These are phyloP conservation scores for Trichoderma harzianum DNA, from an alignment of 2,329 filamentous ascomycete species.

Conservation along the genomic window DNA sequence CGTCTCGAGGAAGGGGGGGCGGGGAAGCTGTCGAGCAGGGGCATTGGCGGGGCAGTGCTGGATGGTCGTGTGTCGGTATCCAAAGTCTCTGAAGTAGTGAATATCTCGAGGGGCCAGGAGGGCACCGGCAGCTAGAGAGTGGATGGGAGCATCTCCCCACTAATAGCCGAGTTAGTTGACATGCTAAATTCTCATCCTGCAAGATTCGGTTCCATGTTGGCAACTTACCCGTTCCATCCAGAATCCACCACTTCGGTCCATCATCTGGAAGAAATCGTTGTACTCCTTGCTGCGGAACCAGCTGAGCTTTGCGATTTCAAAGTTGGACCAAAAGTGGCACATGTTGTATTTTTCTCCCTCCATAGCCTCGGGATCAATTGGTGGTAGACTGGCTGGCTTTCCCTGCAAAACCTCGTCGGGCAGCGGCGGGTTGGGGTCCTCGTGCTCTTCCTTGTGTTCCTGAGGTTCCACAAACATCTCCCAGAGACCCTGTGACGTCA, in stretches of 20 bases:
- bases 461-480: conserved; percentile 92
- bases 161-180: conserved; percentile 37
- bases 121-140: conserved; percentile 90
- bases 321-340: conserved; percentile 99
- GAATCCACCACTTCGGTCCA: conserved; percentile 96
- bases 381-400: conserved; percentile 69
- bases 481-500: conserved; percentile 90
- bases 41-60: conserved; percentile 98
- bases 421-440: conserved; percentile 63
- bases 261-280: conserved; percentile 97
- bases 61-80: conserved; percentile 97
- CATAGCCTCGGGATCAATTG: conserved; percentile 90
- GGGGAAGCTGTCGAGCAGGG: conserved; percentile 77
- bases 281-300: conserved; percentile 98
- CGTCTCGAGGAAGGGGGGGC: conserved; percentile 75
- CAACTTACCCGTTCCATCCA: conserved; percentile 92
- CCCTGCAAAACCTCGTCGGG: conserved; percentile 78
- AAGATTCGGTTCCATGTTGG: neutral
- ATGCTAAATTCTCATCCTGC: neutral
- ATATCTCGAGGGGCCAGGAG: conserved; percentile 79
- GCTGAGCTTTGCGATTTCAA: conserved; percentile 90
- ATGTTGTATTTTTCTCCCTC: conserved; percentile 98
- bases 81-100: conserved; percentile 98
- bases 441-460: conserved; percentile 60
- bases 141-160: conserved; percentile 99